Evolutionary conservation across 495 filamentous ascomycete species (phyloP).

Genomic region (Annulohypoxylon nitens): DNA sequence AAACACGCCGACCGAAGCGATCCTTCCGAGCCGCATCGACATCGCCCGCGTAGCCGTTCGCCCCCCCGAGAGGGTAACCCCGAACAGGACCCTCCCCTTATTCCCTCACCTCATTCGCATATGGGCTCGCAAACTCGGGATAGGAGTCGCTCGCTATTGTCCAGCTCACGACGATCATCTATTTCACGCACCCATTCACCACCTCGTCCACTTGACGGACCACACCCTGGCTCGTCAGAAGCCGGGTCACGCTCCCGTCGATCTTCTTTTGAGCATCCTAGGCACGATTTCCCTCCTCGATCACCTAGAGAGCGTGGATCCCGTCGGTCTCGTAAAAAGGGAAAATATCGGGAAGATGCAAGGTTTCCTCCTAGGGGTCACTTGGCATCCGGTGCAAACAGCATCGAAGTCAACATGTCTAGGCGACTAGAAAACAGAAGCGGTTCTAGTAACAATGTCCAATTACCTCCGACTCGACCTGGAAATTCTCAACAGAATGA

Average conservation of each 20-base stretch:
- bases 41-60: conserved; percentile 52
- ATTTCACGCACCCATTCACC: conserved; percentile 55
- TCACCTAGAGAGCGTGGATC: conserved; percentile 49
- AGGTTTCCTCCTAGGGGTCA: conserved; percentile 50
- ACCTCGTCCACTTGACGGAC: conserved; percentile 51
- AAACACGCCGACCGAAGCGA: conserved; percentile 45
- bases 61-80: conserved; percentile 43
- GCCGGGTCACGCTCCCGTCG: conserved; percentile 54
- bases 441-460: conserved; percentile 54
- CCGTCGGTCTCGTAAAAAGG: conserved; percentile 51
- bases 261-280: conserved; percentile 50
- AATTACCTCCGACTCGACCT: conserved; percentile 49
- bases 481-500: conserved; percentile 51
- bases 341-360: conserved; percentile 52
- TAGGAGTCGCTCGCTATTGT: conserved; percentile 47
- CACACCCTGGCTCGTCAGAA: conserved; percentile 53
- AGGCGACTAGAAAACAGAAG: conserved; percentile 57
- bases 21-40: conserved; percentile 29
- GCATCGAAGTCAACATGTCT: conserved; percentile 62
- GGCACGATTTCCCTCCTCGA: conserved; percentile 48
- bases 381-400: conserved; percentile 61
- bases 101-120: conserved; percentile 28
- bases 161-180: conserved; percentile 52
- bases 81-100: conserved; percentile 32
- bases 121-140: conserved; percentile 43